A percentile compares a stretch with the other conserved stretches of the same genome.
phyloP scores from a whole-genome alignment of 805 yeast genomes.

The Wickerhamomyces strasburgensis region DNA sequence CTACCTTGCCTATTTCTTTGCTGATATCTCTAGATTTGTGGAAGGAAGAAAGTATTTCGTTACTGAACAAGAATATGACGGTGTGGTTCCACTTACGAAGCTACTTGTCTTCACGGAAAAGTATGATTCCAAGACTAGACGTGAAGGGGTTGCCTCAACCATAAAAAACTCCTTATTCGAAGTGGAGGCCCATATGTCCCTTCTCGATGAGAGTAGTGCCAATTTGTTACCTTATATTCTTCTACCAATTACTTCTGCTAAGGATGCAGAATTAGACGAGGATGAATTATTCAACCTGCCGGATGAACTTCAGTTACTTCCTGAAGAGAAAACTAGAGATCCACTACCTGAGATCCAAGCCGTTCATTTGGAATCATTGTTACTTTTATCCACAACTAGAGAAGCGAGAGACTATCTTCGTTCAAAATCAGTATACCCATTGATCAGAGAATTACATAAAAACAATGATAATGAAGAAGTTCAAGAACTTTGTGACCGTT shows the following conservation, averaged over 20 bases:
- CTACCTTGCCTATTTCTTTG: conserved; percentile 81
- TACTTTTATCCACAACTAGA: conserved; percentile 73
- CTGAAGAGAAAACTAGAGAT: conserved; percentile 73
- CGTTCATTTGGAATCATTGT: conserved; percentile 72
- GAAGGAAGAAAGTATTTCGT: conserved; percentile 76
- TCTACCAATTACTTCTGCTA: conserved; percentile 75
- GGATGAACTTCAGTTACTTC: conserved; percentile 76
- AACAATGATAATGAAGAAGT: conserved; percentile 43
- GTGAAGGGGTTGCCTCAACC: conserved; percentile 91
- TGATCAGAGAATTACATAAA: conserved; percentile 82
- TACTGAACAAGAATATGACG: conserved; percentile 66
- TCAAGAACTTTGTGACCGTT: conserved; percentile 69
- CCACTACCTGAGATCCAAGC: conserved; percentile 58
- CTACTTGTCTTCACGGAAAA: conserved; percentile 77
- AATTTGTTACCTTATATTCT: conserved; percentile 78
- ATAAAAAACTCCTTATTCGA: conserved; percentile 88
- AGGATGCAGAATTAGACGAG: conserved; percentile 62
- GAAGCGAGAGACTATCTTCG: conserved; percentile 72
- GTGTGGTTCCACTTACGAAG: conserved; percentile 75
- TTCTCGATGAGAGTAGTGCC: conserved; percentile 56
- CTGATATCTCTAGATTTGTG: conserved; percentile 77
- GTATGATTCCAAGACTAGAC: conserved; percentile 69
- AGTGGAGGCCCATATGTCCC: conserved; percentile 54
- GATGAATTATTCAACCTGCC: conserved; percentile 88
- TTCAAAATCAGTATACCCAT: conserved; percentile 76